These are phyloP conservation scores for Rhododendron vialii DNA, from an alignment of 148 eudicot species.

Conservation along the genomic window DNA sequence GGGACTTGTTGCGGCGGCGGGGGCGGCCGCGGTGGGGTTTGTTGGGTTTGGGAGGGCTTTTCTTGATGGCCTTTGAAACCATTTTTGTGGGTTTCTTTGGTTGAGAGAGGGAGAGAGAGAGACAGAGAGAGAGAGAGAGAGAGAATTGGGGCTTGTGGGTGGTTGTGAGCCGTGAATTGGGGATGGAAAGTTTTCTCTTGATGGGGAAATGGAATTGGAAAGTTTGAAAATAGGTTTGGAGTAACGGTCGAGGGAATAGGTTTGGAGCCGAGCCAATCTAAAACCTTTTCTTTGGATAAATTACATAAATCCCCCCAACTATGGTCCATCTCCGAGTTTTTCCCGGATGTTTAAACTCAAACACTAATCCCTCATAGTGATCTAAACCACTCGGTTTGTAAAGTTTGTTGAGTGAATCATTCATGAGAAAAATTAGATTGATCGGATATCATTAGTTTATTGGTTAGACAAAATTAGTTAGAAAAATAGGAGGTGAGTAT, in stretches of 20 bases:
- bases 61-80: constrained; percentile 62
- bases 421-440: neutral
- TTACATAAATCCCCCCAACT: neutral
- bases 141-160: neutral
- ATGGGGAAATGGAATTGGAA: neutral
- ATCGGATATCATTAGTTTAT: too few relatives aligned
- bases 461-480: neutral
- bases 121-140: constrained; percentile 13
- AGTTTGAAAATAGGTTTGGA: constrained; percentile 3
- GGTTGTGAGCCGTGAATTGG: neutral
- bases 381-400: neutral
- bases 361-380: too few relatives aligned
- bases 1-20: constrained; percentile 27
- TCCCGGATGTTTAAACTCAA: neutral
- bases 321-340: neutral
- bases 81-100: constrained; percentile 24
- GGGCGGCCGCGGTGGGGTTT: constrained; percentile 32
- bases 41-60: constrained; percentile 60
- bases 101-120: neutral
- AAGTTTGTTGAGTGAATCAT: too few relatives aligned
- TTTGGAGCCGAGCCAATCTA: constrained; percentile 10
- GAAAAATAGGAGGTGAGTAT: too few relatives aligned
- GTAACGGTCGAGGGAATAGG: constrained; percentile 15
- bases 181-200: neutral
- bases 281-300: neutral